Base-by-base conservation (phyloP, 306 rosid genomes). In the Trifolium subterraneum region DNA sequence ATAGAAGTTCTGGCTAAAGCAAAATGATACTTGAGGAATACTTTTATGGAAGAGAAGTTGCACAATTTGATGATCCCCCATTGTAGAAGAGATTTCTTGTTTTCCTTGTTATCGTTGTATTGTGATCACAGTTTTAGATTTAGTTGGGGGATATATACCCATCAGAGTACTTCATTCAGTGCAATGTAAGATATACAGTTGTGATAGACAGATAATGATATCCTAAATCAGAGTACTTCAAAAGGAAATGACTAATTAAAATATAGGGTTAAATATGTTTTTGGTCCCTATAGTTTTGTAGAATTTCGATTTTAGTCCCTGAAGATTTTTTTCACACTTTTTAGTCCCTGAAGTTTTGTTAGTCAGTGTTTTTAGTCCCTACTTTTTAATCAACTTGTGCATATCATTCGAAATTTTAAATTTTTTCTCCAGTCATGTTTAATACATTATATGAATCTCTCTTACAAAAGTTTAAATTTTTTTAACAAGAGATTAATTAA, bases 231-330 rank as follows among this genome's bases (percentile, higher is more conserved):
- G 52, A 59, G 27, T 68, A 61, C 74, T 27, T 64, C 10, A 14
- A 68, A 63, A 67, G 33, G 58, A 65, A 69, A 68, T 31, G 71
- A 47, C 74, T 64, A 35, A 39, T 68, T 51, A 29, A 44, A 68
- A 62, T 4, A n/a, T n/a, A n/a, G n/a, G n/a, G n/a, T n/a, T n/a
- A n/a, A n/a, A n/a, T n/a, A n/a, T n/a, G n/a, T n/a, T n/a, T n/a
- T n/a, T n/a, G n/a, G n/a, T n/a, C n/a, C n/a, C n/a, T n/a, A n/a
- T n/a, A n/a, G n/a, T n/a, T n/a, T n/a, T n/a, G n/a, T n/a, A n/a
- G n/a, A n/a, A n/a, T n/a, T n/a, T n/a, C n/a, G n/a, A n/a, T n/a
- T n/a, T n/a, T n/a, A n/a, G n/a, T n/a, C n/a, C n/a, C n/a, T n/a
- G n/a, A n/a, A n/a, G n/a, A n/a, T n/a, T n/a, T n/a, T n/a, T n/a